Percentiles rank a stretch among this genome's conserved stretches.
phyloP scores from a whole-genome alignment of 805 yeast species.

The Wickerhamiella australiensis region DNA sequence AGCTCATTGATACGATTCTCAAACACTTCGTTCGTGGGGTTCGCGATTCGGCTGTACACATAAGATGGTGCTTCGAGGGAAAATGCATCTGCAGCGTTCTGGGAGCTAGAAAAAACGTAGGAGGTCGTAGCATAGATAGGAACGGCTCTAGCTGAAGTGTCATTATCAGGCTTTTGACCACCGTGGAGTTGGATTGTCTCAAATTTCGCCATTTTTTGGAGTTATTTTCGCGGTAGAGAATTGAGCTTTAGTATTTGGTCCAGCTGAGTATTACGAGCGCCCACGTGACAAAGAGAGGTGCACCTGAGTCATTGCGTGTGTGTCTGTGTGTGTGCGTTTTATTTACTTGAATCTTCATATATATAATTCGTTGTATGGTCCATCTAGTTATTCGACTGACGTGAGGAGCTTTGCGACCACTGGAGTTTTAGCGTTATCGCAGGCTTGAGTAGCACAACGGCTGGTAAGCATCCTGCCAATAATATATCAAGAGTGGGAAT shows the following conservation, averaged over 20 bases:
- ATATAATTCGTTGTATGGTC: no score
- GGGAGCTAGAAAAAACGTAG: conserved; percentile 72
- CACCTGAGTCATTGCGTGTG: not conserved
- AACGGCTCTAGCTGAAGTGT: conserved; percentile 69
- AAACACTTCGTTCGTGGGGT: conserved; percentile 85
- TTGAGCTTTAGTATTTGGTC: no score
- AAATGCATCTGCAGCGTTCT: conserved; percentile 85
- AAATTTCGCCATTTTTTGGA: conserved; percentile 10
- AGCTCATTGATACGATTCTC: conserved; percentile 87
- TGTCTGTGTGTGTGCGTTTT: no score
- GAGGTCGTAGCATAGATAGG: conserved; percentile 92
- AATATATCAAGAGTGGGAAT: no score
- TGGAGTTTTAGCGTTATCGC: no score
- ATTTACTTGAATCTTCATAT: no score
- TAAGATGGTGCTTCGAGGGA: conserved; percentile 74
- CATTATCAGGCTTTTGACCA: conserved; percentile 64
- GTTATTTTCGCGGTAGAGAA: not conserved
- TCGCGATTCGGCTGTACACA: conserved; percentile 80
- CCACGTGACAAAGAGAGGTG: not conserved
- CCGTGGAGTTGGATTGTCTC: conserved; percentile 93
- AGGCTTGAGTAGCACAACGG: no score
- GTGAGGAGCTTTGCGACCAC: no score
- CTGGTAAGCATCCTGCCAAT: no score
- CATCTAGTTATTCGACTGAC: no score
- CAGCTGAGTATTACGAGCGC: not conserved